Base-by-base conservation (phyloP, 306 rosid genomes). In the Pyrus betulifolia region DNA sequence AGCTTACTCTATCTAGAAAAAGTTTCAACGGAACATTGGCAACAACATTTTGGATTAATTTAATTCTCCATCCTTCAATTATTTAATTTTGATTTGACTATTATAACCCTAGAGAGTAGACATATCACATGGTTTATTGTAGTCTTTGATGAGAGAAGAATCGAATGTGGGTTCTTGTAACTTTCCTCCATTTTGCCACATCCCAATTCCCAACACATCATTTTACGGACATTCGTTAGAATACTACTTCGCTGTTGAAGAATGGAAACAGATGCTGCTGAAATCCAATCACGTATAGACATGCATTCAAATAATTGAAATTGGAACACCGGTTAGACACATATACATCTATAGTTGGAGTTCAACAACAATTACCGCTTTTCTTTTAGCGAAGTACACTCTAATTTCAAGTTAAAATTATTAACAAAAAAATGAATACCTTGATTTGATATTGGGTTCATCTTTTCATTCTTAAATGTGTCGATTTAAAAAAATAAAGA, bases 1-100 rank as follows among this genome's bases (percentile, higher is more conserved):
- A 52, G 74, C 74, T 71, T 82, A 91, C 94, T 87, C 92, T 89
- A 40, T 89, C 94, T 62, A 91, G 88, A 79, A 89, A 87, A 79
- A 91, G 84, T 91, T 69, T 91, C 87, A 31, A 85, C 78, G 2
- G 63, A 33, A 33, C 38, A 33, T 33, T 33, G 38, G 38, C 38
- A 33, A 33, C 38, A 33, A 6, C 38, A 6, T 33, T 33, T 33
- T 33, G 38, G 38, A 58, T 58, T 58, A 22, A 58, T 58, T 57
- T 49, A 58, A 58, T n/a, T 57, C 13, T 57, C 10, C 15, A 57
- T 21, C 12, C 62, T 8, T n/a, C 25, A 57, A 21, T 9, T 19
- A 22, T 57, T 57, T 57, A 25, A 22, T 13, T 57, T 57, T 57
- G 12, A 57, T 57, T 21, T n/a, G 62, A 57, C 14, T 55, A 55